A percentile compares a stretch with the other conserved stretches of the same genome.
phyloP scores from a whole-genome alignment of 2,329 filamentous ascomycete species.

The Esteya vermicola region DNA sequence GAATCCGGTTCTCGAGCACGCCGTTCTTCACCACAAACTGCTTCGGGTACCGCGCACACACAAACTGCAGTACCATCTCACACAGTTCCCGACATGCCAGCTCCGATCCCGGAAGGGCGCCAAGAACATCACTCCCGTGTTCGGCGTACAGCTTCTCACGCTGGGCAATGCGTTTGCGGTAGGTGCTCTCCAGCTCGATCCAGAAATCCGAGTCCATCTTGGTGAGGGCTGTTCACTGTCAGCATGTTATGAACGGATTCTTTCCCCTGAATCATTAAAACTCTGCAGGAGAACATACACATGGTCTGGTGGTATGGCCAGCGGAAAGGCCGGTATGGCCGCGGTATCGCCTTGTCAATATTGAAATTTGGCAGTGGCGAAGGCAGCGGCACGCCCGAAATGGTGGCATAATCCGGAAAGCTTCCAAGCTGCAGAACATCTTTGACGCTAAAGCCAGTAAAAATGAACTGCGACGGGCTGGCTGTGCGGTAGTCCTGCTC shows the following conservation, averaged over 20 bases:
- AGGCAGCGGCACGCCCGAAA: conserved; percentile 64
- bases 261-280: too few relatives aligned
- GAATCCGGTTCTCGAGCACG: conserved; percentile 53
- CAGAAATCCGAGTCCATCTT: conserved; percentile 76
- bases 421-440: conserved; percentile 37
- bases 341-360: conserved; percentile 50
- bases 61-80: conserved; percentile 72
- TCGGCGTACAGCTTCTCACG: conserved; percentile 50
- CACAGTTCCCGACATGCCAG: conserved; percentile 73
- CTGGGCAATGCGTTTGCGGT: conserved; percentile 51
- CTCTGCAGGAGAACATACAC: too few relatives aligned
- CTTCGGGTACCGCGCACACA: conserved; percentile 63
- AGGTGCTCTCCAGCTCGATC: conserved; percentile 73
- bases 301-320: conserved; percentile 87
- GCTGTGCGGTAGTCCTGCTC: neutral
- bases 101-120: conserved; percentile 59
- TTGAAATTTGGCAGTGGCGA: conserved; percentile 43
- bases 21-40: conserved; percentile 45
- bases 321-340: conserved; percentile 68
- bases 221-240: conserved; percentile 42
- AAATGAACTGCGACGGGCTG: neutral
- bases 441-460: conserved; percentile 2
- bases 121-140: conserved; percentile 50
- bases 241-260: neutral
- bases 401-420: conserved; percentile 63